A percentile compares a stretch with the other conserved stretches of the same genome.
Conservation (phyloP, 2,329 filamentous ascomycete species). For the Aspergillus floridensis region DNA sequence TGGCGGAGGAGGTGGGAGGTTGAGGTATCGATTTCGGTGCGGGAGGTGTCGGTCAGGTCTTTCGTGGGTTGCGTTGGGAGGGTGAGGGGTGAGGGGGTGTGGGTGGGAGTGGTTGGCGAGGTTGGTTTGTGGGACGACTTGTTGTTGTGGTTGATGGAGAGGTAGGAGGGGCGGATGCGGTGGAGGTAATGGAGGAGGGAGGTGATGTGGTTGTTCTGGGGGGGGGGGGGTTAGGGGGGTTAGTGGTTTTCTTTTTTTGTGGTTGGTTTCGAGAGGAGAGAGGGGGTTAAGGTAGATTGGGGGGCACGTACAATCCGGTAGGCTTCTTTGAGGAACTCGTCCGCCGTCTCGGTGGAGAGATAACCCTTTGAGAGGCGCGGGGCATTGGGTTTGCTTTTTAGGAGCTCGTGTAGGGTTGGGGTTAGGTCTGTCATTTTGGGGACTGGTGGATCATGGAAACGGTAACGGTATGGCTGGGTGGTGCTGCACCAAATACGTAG, state of each 20-base stretch:
- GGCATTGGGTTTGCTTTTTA: conserved; percentile 20
- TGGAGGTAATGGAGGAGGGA: conserved; percentile 77
- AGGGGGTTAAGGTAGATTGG: not conserved
- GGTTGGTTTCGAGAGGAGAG: not conserved
- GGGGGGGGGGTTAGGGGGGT: not conserved
- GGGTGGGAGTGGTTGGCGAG: conserved; percentile 33
- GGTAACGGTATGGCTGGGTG: not conserved
- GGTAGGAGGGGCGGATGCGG: conserved; percentile 83
- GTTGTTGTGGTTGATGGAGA: conserved; percentile 60
- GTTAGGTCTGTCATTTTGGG: conserved; percentile 44
- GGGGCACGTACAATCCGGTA: conserved; percentile 70
- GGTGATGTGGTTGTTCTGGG: conserved; percentile 77
- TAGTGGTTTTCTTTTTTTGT: no score
- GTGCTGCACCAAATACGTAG: no score
- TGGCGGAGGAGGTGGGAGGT: conserved; percentile 82
- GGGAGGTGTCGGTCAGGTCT: conserved; percentile 73
- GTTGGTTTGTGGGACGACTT: conserved; percentile 44
- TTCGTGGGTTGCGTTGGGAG: conserved; percentile 33
- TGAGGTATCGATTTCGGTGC: conserved; percentile 82
- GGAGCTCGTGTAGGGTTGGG: conserved; percentile 34
- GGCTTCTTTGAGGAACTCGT: conserved; percentile 90
- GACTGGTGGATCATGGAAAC: not conserved
- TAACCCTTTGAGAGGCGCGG: not conserved
- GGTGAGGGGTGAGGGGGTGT: conserved; percentile 22
- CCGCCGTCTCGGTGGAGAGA: conserved; percentile 49